phyloP scores from a whole-genome alignment of 495 filamentous ascomycete genomes.

The Lepraria neglecta region DNA sequence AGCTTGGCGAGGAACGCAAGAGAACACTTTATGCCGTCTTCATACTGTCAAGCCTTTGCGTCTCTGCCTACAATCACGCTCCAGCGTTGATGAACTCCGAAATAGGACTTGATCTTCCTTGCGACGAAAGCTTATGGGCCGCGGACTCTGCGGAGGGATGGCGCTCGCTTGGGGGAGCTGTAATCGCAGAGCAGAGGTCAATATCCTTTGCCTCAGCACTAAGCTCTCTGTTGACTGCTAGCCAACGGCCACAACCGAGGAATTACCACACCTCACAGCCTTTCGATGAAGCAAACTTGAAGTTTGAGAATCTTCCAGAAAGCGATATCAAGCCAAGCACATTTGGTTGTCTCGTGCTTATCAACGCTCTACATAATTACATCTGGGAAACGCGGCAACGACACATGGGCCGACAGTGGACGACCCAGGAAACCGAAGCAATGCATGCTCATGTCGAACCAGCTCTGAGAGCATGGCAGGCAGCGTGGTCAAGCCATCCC shows the following conservation, averaged over 20 bases:
- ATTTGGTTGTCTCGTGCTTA: conserved; percentile 87
- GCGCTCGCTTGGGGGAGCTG: conserved; percentile 64
- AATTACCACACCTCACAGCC: conserved; percentile 44
- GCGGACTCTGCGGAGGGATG: conserved; percentile 76
- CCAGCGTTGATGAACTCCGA: conserved; percentile 93
- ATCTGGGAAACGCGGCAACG: conserved; percentile 96
- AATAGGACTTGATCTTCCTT: conserved; percentile 83
- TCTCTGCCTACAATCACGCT: conserved; percentile 86
- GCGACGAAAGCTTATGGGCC: conserved; percentile 87
- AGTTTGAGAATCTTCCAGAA: conserved; percentile 46
- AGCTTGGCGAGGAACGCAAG: conserved; percentile 82
- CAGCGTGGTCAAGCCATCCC: conserved; percentile 83
- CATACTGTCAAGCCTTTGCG: conserved; percentile 80
- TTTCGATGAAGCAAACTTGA: conserved; percentile 39
- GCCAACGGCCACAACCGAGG: conserved; percentile 61
- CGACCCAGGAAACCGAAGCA: conserved; percentile 81
- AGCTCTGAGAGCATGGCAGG: conserved; percentile 89
- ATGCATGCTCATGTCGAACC: conserved; percentile 98
- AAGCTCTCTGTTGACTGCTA: conserved; percentile 71
- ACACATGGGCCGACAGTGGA: conserved; percentile 87
- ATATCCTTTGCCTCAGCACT: conserved; percentile 71
- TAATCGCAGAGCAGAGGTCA: conserved; percentile 57
- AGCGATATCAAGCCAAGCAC: conserved; percentile 79
- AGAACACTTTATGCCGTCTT: conserved; percentile 90
- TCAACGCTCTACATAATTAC: conserved; percentile 95